These are phyloP conservation scores for Ciborinia camelliae DNA, from an alignment of 2,329 filamentous ascomycete genomes.

Conservation along the genomic window DNA sequence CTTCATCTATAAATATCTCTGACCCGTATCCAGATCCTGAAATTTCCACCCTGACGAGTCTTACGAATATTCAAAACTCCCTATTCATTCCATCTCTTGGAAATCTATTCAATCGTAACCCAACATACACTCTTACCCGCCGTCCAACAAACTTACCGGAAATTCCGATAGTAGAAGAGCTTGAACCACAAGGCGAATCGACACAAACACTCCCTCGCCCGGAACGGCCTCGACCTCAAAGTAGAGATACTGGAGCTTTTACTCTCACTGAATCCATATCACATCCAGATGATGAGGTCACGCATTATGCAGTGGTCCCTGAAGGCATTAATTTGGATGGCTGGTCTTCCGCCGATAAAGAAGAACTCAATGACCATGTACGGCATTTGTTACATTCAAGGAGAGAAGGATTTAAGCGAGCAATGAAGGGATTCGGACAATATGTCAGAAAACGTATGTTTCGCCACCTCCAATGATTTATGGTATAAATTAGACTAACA, in stretches of 20 bases:
- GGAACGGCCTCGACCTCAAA: constrained; percentile 15
- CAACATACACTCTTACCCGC: constrained; percentile 68
- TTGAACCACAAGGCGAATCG: constrained; percentile 18
- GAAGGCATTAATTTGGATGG: constrained; percentile 68
- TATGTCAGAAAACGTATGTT: constrained; percentile 67
- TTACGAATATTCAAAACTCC: constrained; percentile 88
- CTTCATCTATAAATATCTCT: constrained; percentile 8
- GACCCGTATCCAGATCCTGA: constrained; percentile 32
- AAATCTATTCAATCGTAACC: constrained; percentile 68
- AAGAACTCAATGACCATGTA: constrained; percentile 77
- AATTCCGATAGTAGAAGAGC: constrained; percentile 16
- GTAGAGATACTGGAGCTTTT: constrained; percentile 27
- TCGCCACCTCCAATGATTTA: constrained; percentile 7
- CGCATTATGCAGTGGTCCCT: constrained; percentile 73
- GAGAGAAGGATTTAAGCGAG: constrained; percentile 73
- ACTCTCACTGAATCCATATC: constrained; percentile 60
- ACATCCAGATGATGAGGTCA: constrained; percentile 55
- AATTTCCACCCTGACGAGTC: constrained; percentile 74
- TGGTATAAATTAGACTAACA: constrained; percentile 21
- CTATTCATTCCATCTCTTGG: constrained; percentile 83
- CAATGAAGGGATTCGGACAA: constrained; percentile 75
- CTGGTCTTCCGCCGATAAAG: constrained; percentile 72
- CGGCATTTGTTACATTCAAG: constrained; percentile 83
- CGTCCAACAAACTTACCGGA: constrained; percentile 17
- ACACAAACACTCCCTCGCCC: not conserved